Evolutionary conservation across 371 early-diverging fungal genomes (phyloP).

Genomic region (Mucor velutinosus): DNA sequence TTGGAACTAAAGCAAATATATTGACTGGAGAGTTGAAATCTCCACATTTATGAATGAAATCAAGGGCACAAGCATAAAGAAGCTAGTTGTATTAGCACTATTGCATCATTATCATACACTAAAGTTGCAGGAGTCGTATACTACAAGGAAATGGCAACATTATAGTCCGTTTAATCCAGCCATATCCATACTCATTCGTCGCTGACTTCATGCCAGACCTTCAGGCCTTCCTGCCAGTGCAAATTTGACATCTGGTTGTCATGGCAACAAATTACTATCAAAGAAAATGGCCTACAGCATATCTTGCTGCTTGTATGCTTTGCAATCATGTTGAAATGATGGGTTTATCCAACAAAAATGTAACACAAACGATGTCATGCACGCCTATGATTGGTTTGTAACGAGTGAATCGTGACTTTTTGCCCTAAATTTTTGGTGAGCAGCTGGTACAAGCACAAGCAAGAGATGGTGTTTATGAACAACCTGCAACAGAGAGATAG

Average conservation of each 20-base stretch:
- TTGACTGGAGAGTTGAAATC: neutral
- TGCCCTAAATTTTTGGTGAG: conserved; percentile 5
- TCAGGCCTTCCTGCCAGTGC: neutral
- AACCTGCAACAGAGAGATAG: neutral
- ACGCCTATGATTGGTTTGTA: neutral
- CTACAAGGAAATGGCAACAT: neutral
- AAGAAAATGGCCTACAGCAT: neutral
- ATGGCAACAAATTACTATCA: neutral
- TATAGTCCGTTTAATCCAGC: neutral
- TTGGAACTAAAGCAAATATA: neutral
- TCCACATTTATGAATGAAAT: neutral
- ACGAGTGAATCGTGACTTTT: neutral
- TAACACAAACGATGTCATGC: conserved; percentile 4
- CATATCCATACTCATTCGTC: neutral
- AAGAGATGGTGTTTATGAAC: neutral
- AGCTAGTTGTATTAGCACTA: neutral
- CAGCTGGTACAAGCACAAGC: conserved; percentile 2
- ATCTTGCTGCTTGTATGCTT: neutral
- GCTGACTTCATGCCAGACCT: neutral
- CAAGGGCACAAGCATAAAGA: neutral
- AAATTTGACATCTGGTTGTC: neutral
- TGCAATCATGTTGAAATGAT: neutral
- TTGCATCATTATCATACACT: neutral
- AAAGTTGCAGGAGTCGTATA: neutral
- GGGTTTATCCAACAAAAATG: conserved; percentile 4